A percentile compares a stretch with the other conserved stretches of the same genome.
Conservation (phyloP, 768 basidiomycete species). For the Cyclocybe aegerita region DNA sequence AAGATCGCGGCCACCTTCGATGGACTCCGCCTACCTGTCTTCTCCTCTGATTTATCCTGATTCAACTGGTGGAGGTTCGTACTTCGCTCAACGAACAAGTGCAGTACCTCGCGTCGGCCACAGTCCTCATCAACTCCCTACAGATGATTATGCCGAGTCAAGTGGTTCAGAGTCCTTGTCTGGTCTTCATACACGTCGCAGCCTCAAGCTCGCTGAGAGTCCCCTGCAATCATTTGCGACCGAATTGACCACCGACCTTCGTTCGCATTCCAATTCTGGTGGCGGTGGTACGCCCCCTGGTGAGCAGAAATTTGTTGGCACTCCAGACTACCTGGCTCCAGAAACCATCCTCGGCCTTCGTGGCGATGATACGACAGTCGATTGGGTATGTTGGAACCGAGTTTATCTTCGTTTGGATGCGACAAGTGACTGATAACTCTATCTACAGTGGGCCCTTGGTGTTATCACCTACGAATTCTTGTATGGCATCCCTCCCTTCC, state of each 20-base stretch:
- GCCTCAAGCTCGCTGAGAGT: conserved; percentile 59
- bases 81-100: conserved; percentile 71
- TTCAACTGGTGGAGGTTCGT: conserved; percentile 63
- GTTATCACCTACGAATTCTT: conserved; percentile 98
- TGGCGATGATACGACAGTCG: conserved; percentile 92
- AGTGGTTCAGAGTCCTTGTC: conserved; percentile 78
- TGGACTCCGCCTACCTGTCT: conserved; percentile 76
- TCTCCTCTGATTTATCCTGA: conserved; percentile 72
- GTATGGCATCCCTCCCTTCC: conserved; percentile 96
- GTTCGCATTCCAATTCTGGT: conserved; percentile 70
- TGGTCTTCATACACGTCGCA: conserved; percentile 52
- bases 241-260: conserved; percentile 79
- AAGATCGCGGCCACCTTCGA: conserved; percentile 78
- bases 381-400: conserved; percentile 68
- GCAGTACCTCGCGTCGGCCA: conserved; percentile 58
- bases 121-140: conserved; percentile 64
- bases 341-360: conserved; percentile 94
- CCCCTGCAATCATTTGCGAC: conserved; percentile 86
- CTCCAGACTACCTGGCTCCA: conserved; percentile 96
- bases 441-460: conserved; percentile 90
- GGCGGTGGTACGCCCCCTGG: conserved; percentile 69
- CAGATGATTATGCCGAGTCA: conserved; percentile 86
- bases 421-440: conserved; percentile 13
- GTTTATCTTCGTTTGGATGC: conserved; percentile 5
- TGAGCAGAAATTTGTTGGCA: conserved; percentile 95